A percentile compares a stretch with the other conserved stretches of the same genome.
Evolutionary conservation across 1,139 yeast species (phyloP).

Genomic region (Lodderomyces orthopsilosis): DNA sequence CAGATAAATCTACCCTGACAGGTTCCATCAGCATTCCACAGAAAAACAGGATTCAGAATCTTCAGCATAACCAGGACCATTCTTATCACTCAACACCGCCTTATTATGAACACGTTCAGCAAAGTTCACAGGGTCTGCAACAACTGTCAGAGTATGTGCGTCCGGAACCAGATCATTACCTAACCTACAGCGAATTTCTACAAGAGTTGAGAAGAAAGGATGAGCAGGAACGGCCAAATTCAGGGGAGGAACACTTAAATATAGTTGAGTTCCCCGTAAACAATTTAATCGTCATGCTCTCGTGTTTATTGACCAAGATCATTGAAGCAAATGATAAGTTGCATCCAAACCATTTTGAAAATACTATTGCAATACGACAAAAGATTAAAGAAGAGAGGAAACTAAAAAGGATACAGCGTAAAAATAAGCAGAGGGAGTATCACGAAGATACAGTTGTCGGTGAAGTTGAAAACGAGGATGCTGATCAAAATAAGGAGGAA

Average conservation of each 20-base stretch:
- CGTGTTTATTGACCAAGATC: constrained; percentile 79
- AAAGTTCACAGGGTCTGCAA: background rate
- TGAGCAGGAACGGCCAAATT: constrained; percentile 14
- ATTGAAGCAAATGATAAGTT: constrained; percentile 89
- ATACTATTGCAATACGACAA: constrained; percentile 47
- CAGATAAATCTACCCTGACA: constrained; percentile 7
- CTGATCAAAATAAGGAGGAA: constrained; percentile 9
- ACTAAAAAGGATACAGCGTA: constrained; percentile 23
- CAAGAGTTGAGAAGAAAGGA: constrained; percentile 30
- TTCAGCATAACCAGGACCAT: constrained; percentile 2
- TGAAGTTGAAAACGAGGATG: constrained; percentile 15
- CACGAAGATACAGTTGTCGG: constrained; percentile 12
- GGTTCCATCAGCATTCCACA: constrained; percentile 3
- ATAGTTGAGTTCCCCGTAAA: constrained; percentile 83
- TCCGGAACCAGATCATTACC: constrained; percentile 43
- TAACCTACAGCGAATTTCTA: constrained; percentile 44
- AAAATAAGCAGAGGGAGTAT: constrained; percentile 14
- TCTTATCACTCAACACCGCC: background rate
- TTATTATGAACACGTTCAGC: constrained; percentile 2
- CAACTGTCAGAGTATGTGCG: constrained; percentile 12
- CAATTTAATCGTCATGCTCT: constrained; percentile 77
- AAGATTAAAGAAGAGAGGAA: constrained; percentile 39
- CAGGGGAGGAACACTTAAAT: constrained; percentile 57
- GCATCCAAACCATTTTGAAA: constrained; percentile 68
- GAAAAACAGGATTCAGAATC: background rate